Conservation (phyloP, 768 basidiomycete genomes). For the Guyanaporus albipodus region DNA sequence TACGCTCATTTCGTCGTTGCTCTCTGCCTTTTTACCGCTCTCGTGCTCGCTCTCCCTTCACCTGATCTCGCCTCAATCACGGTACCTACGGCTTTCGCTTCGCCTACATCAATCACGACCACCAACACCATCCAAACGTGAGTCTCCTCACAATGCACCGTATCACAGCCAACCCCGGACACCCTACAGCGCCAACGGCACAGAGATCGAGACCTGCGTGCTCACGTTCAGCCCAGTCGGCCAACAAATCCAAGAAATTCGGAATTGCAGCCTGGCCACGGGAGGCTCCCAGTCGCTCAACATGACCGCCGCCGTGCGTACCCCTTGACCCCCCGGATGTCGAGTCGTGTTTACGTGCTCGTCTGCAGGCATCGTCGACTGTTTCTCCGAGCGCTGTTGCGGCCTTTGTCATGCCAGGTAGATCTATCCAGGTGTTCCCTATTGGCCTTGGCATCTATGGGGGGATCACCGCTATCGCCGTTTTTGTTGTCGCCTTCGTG, state of each 20-base stretch:
- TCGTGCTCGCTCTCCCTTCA: conserved; percentile 29
- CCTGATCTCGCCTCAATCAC: conserved; percentile 14
- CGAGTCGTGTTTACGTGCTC: too few species aligned
- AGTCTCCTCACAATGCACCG: conserved; percentile 15
- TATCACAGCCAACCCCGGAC: background rate
- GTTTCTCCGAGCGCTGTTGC: conserved; percentile 28
- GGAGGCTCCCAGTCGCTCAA: conserved; percentile 11
- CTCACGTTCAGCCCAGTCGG: conserved; percentile 54
- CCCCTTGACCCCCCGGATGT: too few species aligned
- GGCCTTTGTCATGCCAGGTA: conserved; percentile 66
- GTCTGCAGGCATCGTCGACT: conserved; percentile 23
- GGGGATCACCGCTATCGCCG: conserved; percentile 78
- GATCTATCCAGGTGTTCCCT: conserved; percentile 68
- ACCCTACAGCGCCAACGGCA: conserved; percentile 42
- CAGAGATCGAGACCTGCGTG: conserved; percentile 55
- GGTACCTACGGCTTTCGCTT: conserved; percentile 21
- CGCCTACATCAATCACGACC: conserved; percentile 36
- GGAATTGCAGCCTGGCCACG: conserved; percentile 45
- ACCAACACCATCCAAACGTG: conserved; percentile 38
- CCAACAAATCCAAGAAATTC: conserved; percentile 49
- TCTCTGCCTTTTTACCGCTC: conserved; percentile 22
- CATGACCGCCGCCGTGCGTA: conserved; percentile 11
- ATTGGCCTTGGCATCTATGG: conserved; percentile 83
- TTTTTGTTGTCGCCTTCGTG: conserved; percentile 79
- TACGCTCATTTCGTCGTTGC: conserved; percentile 15